phyloP scores from a whole-genome alignment of 2,329 filamentous ascomycete genomes.

The Apiospora sp. region DNA sequence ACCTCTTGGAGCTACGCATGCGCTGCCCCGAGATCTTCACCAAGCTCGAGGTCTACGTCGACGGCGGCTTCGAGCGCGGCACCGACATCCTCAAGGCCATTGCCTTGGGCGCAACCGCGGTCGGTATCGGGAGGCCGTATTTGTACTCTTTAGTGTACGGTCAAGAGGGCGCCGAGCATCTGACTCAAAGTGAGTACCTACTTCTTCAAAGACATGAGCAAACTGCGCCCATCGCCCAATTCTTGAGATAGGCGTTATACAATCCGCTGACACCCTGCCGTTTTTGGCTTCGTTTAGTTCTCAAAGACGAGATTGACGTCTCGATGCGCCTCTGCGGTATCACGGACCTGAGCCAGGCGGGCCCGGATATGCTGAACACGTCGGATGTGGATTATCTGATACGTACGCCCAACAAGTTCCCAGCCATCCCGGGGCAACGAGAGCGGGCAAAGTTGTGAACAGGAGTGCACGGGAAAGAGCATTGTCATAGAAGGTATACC shows the following conservation, averaged over 20 bases:
- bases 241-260: conserved; percentile 25
- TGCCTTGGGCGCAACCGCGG: conserved; percentile 60
- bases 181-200: conserved; percentile 60
- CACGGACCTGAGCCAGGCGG: conserved; percentile 51
- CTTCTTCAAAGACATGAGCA: too few species aligned
- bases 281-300: conserved; percentile 14
- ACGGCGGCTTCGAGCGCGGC: conserved; percentile 61
- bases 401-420: conserved; percentile 32
- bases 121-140: conserved; percentile 61
- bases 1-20: conserved; percentile 59
- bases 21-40: conserved; percentile 57
- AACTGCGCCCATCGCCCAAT: too few species aligned
- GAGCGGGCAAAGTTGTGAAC: conserved; percentile 24
- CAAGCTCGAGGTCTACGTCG: conserved; percentile 59
- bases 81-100: conserved; percentile 63
- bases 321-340: conserved; percentile 56
- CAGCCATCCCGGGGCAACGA: conserved; percentile 8
- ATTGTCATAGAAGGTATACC: too few species aligned
- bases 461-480: neutral
- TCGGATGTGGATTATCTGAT: conserved; percentile 59
- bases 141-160: conserved; percentile 57
- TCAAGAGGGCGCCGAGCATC: conserved; percentile 60
- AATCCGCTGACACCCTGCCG: neutral
- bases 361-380: conserved; percentile 53
- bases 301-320: conserved; percentile 52